Base-by-base conservation (phyloP, 805 yeast genomes). In the Saturnispora ahearnii region DNA sequence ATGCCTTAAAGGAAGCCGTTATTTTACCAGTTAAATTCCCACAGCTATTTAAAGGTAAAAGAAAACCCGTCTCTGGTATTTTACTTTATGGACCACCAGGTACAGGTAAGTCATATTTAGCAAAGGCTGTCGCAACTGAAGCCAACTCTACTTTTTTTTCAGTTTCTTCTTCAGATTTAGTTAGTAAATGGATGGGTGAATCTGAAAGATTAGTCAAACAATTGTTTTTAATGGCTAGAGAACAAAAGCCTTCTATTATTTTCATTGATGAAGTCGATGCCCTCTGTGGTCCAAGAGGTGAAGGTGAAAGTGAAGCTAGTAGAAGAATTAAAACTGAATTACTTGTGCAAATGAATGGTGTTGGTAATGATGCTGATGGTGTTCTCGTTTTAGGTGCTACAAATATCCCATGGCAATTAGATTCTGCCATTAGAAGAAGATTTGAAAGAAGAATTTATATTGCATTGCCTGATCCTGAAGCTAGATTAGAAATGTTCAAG, bases 171-270 rank as follows among this genome's bases (percentile, higher is more conserved):
- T 86, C 96, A 12, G 99, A 93, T 66, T 76, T 93, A 59, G 98
- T 93, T 3, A 84, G 95, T 57, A 93, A 93, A 67, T 93, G 99
- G 99, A 91, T 91, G 97, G 99, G 99, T 59, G 99, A 93, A 66
- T 83, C 95, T 26, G 99, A 93, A 67, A 81, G 98, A 67, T 77
- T 93, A 51, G 98, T 93, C 28, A 93, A 91, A 66, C 97, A 93
- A 63, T 74, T 93, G 55, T 93, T 93, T 68, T 78, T 84, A 32
- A 87, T 91, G 96, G 99, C 99, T 5, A 76, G 99, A 56, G 99
- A 93, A 65, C 86, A 84, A 62, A 90, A 87, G 62, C 99, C 99
- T 1, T 81, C 96, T 0, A 95, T 93, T 57, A 93, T 93, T 46
- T 93, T 93, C 66, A 93, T 93, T 49, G 99, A 93, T 70, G 99